Conservation (phyloP, 1,139 yeast species). For the Diutina sp. region DNA sequence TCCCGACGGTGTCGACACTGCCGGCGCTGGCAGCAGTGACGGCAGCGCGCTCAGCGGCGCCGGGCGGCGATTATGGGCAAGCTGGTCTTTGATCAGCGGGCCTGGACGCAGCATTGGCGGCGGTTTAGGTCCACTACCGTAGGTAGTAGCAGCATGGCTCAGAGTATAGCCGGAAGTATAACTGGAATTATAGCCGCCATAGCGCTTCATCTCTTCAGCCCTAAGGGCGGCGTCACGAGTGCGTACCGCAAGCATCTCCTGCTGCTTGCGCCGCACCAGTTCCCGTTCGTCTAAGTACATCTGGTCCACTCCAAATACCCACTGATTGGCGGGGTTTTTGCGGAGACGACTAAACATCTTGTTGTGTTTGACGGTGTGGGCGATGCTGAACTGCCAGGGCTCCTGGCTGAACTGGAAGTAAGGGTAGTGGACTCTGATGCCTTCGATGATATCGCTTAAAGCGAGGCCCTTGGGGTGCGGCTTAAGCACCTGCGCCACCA, state of each 20-base stretch:
- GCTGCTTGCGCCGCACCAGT: slow-evolving; percentile 55
- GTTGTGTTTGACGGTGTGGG: slow-evolving; percentile 78
- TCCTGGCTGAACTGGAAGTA: slow-evolving; percentile 88
- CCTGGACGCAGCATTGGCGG: slow-evolving; percentile 8
- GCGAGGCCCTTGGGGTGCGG: slow-evolving; percentile 62
- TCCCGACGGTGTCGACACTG: slow-evolving; percentile 11
- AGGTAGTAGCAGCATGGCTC: slow-evolving; percentile 4
- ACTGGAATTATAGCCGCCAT: background rate
- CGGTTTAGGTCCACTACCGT: background rate
- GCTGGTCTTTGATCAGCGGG: slow-evolving; percentile 33
- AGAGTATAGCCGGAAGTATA: background rate
- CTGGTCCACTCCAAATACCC: slow-evolving; percentile 89
- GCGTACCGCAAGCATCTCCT: slow-evolving; percentile 45
- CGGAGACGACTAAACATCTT: slow-evolving; percentile 70
- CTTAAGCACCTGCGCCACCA: slow-evolving; percentile 61
- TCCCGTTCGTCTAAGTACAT: slow-evolving; percentile 74
- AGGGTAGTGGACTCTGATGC: slow-evolving; percentile 79
- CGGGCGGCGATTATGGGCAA: slow-evolving; percentile 36
- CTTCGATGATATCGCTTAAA: slow-evolving; percentile 72
- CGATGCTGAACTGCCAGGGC: slow-evolving; percentile 94
- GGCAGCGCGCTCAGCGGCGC: slow-evolving; percentile 3
- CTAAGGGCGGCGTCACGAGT: slow-evolving; percentile 33
- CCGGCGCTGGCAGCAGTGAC: slow-evolving; percentile 2
- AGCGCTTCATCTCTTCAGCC: background rate
- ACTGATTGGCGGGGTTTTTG: slow-evolving; percentile 56